Evolutionary conservation across 2,329 filamentous ascomycete species (phyloP).

Genomic region (Daldinia eschscholtzii): DNA sequence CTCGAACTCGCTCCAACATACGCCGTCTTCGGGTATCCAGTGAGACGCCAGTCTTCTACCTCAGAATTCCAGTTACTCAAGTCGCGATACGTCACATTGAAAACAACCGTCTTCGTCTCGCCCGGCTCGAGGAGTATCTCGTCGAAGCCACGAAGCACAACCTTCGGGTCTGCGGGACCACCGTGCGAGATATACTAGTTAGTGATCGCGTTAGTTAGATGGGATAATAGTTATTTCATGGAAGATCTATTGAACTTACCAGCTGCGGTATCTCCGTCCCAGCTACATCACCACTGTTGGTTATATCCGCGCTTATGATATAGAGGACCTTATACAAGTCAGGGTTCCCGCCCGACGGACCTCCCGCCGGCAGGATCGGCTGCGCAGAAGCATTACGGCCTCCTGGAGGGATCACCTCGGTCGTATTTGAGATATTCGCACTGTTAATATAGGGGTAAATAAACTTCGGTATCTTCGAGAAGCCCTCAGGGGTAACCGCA

Average conservation of each 20-base stretch:
- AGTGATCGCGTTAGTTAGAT: background rate
- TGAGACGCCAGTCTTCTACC: slow-evolving; percentile 82
- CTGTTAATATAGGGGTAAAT: slow-evolving; percentile 80
- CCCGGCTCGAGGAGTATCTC: slow-evolving; percentile 78
- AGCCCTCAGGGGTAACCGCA: slow-evolving; percentile 63
- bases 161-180: slow-evolving; percentile 75
- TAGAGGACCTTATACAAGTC: slow-evolving; percentile 77
- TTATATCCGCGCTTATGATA: slow-evolving; percentile 73
- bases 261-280: slow-evolving; percentile 82
- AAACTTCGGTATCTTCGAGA: slow-evolving; percentile 64
- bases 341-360: slow-evolving; percentile 72
- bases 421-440: slow-evolving; percentile 60
- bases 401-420: slow-evolving; percentile 66
- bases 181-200: slow-evolving; percentile 78
- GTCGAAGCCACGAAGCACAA: slow-evolving; percentile 83
- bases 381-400: slow-evolving; percentile 70
- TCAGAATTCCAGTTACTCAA: slow-evolving; percentile 86
- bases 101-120: slow-evolving; percentile 72
- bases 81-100: slow-evolving; percentile 81
- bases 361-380: slow-evolving; percentile 62
- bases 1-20: slow-evolving; percentile 64
- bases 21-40: slow-evolving; percentile 62
- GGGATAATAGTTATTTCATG: background rate
- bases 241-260: slow-evolving; percentile 32
- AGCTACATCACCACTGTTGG: slow-evolving; percentile 73